These are phyloP conservation scores for Leishmania aethiopica DNA, from an alignment of 208 protist species.

Conservation along the genomic window DNA sequence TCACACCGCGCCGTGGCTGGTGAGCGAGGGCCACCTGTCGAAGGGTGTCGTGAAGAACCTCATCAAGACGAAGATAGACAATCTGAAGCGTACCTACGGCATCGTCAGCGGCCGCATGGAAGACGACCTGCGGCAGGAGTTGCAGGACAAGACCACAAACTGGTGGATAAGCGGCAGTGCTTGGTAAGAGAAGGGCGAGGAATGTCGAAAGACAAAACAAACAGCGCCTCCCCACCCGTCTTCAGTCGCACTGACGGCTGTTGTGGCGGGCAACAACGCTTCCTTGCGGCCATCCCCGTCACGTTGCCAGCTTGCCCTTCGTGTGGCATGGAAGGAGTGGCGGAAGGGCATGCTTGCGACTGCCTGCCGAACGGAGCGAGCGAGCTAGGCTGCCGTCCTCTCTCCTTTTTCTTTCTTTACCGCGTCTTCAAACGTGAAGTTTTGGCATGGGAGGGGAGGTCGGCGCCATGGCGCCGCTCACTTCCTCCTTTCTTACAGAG, in stretches of 20 bases:
- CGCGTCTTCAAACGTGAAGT: background rate
- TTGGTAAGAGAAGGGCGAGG: constrained; percentile 17
- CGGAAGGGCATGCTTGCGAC: background rate
- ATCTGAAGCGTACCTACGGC: constrained; percentile 56
- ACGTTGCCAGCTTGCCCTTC: background rate
- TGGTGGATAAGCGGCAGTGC: constrained; percentile 35
- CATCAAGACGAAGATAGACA: constrained; percentile 60
- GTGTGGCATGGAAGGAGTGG: background rate
- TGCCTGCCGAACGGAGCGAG: background rate
- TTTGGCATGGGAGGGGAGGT: background rate
- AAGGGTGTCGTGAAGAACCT: constrained; percentile 85
- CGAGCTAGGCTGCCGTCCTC: background rate
- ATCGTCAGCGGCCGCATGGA: constrained; percentile 67
- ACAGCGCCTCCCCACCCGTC: no score
- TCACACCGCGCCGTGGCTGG: constrained; percentile 87
- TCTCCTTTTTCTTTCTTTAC: background rate
- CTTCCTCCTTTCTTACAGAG: constrained; percentile 2
- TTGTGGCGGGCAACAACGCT: background rate
- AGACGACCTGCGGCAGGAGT: constrained; percentile 50
- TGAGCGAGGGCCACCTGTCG: constrained; percentile 85
- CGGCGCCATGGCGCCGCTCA: background rate
- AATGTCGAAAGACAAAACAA: background rate
- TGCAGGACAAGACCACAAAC: constrained; percentile 41
- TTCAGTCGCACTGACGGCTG: background rate
- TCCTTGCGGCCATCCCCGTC: background rate